A percentile compares a stretch with the other conserved stretches of the same genome.
phyloP scores from a whole-genome alignment of 192 early-diverging fungal genomes.

The Backusella morwellensis region DNA sequence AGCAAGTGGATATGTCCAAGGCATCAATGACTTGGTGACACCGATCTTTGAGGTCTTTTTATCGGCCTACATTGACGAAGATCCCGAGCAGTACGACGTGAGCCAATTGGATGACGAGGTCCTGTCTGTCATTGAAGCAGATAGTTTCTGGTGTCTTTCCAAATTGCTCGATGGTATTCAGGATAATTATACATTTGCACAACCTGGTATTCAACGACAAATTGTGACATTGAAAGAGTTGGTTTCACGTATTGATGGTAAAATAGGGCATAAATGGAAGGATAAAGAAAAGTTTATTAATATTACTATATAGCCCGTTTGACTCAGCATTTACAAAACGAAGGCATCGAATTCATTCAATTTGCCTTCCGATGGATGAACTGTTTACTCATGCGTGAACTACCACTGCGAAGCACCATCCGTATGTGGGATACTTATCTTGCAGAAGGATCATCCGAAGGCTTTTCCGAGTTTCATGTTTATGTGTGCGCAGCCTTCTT shows the following conservation, averaged over 20 bases:
- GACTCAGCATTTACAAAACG: conserved; percentile 75
- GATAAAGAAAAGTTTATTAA: not conserved
- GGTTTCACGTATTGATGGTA: conserved; percentile 89
- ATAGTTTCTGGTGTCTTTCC: conserved; percentile 96
- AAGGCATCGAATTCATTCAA: conserved; percentile 97
- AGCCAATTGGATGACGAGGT: conserved; percentile 46
- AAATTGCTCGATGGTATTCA: conserved; percentile 97
- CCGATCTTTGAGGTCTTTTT: conserved; percentile 96
- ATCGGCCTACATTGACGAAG: conserved; percentile 59
- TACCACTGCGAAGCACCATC: conserved; percentile 82
- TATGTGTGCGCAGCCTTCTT: conserved; percentile 99
- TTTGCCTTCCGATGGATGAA: conserved; percentile 99
- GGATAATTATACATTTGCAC: conserved; percentile 97
- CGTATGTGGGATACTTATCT: conserved; percentile 99
- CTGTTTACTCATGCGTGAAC: conserved; percentile 96
- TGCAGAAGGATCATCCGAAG: conserved; percentile 76
- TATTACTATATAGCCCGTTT: conserved; percentile 55
- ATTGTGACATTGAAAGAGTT: conserved; percentile 87
- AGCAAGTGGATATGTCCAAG: conserved; percentile 98
- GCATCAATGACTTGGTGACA: conserved; percentile 97
- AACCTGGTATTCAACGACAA: conserved; percentile 95
- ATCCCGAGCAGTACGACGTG: conserved; percentile 56
- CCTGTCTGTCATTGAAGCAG: conserved; percentile 83
- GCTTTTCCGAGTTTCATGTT: conserved; percentile 95
- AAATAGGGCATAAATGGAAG: not conserved